These are phyloP conservation scores for Davidsoniella virescens DNA, from an alignment of 2,329 filamentous ascomycete species.

Conservation along the genomic window DNA sequence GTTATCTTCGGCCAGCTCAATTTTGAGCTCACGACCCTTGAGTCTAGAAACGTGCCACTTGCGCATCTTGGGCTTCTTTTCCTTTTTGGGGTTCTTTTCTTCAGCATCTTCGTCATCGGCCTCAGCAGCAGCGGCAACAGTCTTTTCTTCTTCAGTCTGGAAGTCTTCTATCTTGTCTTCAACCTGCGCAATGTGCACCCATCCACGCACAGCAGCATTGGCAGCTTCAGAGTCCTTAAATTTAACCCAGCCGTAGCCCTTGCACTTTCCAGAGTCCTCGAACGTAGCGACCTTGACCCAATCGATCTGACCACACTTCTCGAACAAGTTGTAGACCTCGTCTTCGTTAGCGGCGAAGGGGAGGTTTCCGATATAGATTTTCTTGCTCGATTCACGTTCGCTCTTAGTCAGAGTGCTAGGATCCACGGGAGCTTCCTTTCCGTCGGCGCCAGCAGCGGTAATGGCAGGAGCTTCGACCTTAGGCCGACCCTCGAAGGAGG, in stretches of 20 bases:
- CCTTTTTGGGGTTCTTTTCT: slow-evolving; percentile 21
- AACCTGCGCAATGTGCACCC: slow-evolving; percentile 52
- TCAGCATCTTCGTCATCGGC: slow-evolving; percentile 26
- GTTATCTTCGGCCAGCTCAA: slow-evolving; percentile 88
- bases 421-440: slow-evolving; percentile 15
- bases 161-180: slow-evolving; percentile 48
- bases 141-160: slow-evolving; percentile 22
- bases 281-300: slow-evolving; percentile 87
- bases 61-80: slow-evolving; percentile 40
- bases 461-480: slow-evolving; percentile 14
- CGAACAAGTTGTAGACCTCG: slow-evolving; percentile 64
- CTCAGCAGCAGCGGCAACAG: slow-evolving; percentile 27
- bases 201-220: slow-evolving; percentile 56
- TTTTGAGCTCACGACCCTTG: slow-evolving; percentile 62
- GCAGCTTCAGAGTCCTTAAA: slow-evolving; percentile 69
- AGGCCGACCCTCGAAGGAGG: slow-evolving; percentile 79
- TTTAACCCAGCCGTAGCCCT: slow-evolving; percentile 90
- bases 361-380: slow-evolving; percentile 85
- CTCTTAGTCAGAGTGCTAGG: slow-evolving; percentile 22
- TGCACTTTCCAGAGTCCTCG: slow-evolving; percentile 93
- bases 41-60: slow-evolving; percentile 81
- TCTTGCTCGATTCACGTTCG: slow-evolving; percentile 50
- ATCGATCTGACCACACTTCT: slow-evolving; percentile 66
- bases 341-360: slow-evolving; percentile 71
- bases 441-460: slow-evolving; percentile 19